Conservation (phyloP, 805 yeast genomes). For the Naumovozyma dairenensis region DNA sequence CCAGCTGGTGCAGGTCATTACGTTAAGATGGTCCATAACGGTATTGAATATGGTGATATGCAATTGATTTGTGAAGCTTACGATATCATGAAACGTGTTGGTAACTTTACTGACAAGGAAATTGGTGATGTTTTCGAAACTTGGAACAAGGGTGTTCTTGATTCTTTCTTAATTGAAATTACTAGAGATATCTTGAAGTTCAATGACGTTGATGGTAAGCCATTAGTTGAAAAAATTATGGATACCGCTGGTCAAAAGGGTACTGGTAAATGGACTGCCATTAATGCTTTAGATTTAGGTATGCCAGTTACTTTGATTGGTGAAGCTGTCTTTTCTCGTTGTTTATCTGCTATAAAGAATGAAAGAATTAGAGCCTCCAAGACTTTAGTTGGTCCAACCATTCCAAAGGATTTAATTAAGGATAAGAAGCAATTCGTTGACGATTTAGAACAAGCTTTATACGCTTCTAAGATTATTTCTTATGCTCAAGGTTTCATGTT, state of each 20-base stretch:
- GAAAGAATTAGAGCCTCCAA: constrained; percentile 86
- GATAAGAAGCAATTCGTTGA: constrained; percentile 81
- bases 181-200: constrained; percentile 88
- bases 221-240: constrained; percentile 91
- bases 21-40: constrained; percentile 99
- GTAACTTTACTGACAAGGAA: constrained; percentile 83
- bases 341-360: constrained; percentile 82
- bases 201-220: constrained; percentile 84
- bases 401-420: constrained; percentile 51
- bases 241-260: constrained; percentile 99
- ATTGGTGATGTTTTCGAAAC: constrained; percentile 82
- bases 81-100: constrained; percentile 89
- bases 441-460: constrained; percentile 93
- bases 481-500: constrained; percentile 99
- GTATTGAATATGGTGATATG: constrained; percentile 99
- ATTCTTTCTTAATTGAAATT: constrained; percentile 93
- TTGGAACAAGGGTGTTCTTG: constrained; percentile 97
- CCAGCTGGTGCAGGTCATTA: constrained; percentile 98
- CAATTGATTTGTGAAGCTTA: constrained; percentile 97
- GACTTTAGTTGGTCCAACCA: constrained; percentile 68
- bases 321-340: constrained; percentile 96
- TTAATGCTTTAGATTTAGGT: constrained; percentile 94
- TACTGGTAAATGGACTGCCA: constrained; percentile 99
- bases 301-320: constrained; percentile 97
- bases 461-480: constrained; percentile 96